A percentile compares a stretch with the other conserved stretches of the same genome.
Conservation (phyloP, 805 yeast species). For the Jamesozyma rosinii region DNA sequence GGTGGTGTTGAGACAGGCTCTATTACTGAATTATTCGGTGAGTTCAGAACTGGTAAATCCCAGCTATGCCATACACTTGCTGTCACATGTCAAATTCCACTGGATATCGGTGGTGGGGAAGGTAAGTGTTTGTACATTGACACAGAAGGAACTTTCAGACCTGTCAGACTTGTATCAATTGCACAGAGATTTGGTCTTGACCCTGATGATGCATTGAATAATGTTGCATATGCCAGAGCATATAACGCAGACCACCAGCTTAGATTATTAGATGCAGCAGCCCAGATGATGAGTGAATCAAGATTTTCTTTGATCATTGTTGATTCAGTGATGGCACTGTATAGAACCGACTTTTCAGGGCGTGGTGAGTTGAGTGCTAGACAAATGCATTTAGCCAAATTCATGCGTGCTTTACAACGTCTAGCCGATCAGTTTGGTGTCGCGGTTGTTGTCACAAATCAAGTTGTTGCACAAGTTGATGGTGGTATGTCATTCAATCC, state of each 20-base stretch:
- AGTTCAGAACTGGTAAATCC: conserved; percentile 94
- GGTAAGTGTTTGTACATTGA: conserved; percentile 94
- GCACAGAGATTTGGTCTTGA: conserved; percentile 87
- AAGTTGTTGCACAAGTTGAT: conserved; percentile 96
- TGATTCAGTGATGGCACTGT: conserved; percentile 95
- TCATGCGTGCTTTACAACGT: conserved; percentile 82
- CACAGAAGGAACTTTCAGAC: conserved; percentile 95
- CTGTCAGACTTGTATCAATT: conserved; percentile 78
- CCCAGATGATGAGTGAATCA: conserved; percentile 92
- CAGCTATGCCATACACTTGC: conserved; percentile 95
- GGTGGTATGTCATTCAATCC: conserved; percentile 76
- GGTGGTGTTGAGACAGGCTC: conserved; percentile 98
- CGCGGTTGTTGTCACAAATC: conserved; percentile 91
- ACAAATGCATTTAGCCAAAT: conserved; percentile 88
- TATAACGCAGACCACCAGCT: conserved; percentile 95
- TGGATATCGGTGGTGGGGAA: conserved; percentile 97
- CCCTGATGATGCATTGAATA: conserved; percentile 89
- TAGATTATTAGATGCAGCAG: conserved; percentile 78
- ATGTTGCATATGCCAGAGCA: conserved; percentile 95
- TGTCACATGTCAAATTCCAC: conserved; percentile 91
- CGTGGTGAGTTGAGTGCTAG: conserved; percentile 93
- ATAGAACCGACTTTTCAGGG: conserved; percentile 90
- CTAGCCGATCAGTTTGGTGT: conserved; percentile 96
- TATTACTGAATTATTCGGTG: conserved; percentile 93
- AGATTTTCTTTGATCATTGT: conserved; percentile 83